These are phyloP conservation scores for Lactifluus echinatus DNA, from an alignment of 768 basidiomycete genomes.

Conservation along the genomic window DNA sequence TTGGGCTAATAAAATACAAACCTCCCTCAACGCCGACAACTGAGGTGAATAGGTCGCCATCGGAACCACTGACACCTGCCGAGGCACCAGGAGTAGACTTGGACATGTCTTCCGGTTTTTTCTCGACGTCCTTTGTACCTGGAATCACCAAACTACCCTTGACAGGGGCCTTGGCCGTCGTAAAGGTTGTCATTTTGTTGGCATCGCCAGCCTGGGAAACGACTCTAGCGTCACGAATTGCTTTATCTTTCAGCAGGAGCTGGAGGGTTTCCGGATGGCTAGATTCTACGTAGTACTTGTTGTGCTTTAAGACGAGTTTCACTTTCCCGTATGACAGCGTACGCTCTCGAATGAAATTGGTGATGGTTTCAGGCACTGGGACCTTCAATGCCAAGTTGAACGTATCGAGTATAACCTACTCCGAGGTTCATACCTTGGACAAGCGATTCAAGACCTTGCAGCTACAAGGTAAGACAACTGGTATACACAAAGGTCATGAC, in stretches of 20 bases:
- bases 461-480: slow-evolving; percentile 26
- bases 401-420: neutral
- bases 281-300: slow-evolving; percentile 95
- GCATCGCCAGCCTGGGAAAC: slow-evolving; percentile 63
- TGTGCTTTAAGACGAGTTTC: slow-evolving; percentile 95
- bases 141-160: slow-evolving; percentile 81
- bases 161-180: slow-evolving; percentile 73
- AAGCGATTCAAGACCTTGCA: slow-evolving; percentile 67
- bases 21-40: slow-evolving; percentile 93
- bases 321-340: slow-evolving; percentile 97
- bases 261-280: slow-evolving; percentile 91
- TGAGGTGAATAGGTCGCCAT: slow-evolving; percentile 83
- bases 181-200: slow-evolving; percentile 68
- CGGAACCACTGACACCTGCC: slow-evolving; percentile 31
- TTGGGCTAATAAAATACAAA: slow-evolving; percentile 29
- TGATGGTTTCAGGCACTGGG: slow-evolving; percentile 83
- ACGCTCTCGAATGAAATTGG: slow-evolving; percentile 82
- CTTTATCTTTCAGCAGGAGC: slow-evolving; percentile 72
- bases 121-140: slow-evolving; percentile 67
- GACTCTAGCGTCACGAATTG: slow-evolving; percentile 80
- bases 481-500: slow-evolving; percentile 25
- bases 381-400: slow-evolving; percentile 43
- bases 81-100: slow-evolving; percentile 27
- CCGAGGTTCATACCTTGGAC: slow-evolving; percentile 51
- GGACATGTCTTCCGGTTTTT: slow-evolving; percentile 55